These are phyloP conservation scores for Anethum foeniculum DNA, from an alignment of 140 eudicot species.

Conservation along the genomic window DNA sequence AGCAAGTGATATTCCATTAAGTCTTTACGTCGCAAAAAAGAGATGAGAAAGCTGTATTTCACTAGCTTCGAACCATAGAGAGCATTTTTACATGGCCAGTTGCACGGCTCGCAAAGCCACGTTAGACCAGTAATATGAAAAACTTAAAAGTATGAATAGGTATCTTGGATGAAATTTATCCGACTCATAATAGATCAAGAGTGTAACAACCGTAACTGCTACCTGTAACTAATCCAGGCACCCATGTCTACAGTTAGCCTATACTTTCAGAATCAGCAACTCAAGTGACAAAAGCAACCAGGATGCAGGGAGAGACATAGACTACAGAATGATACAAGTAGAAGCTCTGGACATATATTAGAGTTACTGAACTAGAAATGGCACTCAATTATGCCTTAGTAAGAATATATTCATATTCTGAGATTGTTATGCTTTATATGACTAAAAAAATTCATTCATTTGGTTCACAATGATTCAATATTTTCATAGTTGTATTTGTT, in stretches of 20 bases:
- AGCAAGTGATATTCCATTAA: neutral
- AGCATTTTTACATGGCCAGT: neutral
- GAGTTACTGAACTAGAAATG: neutral
- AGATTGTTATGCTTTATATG: neutral
- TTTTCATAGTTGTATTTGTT: neutral
- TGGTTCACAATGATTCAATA: neutral
- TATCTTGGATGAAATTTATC: neutral
- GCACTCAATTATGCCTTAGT: neutral
- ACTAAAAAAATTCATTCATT: neutral
- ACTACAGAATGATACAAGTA: neutral
- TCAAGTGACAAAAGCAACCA: neutral
- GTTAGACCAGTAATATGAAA: neutral
- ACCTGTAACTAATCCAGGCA: neutral
- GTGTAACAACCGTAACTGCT: neutral
- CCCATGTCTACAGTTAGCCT: too few species aligned
- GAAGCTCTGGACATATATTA: neutral
- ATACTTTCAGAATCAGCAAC: neutral
- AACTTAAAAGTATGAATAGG: neutral
- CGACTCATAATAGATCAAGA: neutral
- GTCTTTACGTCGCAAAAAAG: neutral
- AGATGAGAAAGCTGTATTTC: neutral
- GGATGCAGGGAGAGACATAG: neutral
- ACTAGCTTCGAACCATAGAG: neutral
- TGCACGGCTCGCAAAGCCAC: neutral
- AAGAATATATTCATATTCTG: neutral